These are phyloP conservation scores for Tuber microsphaerosporum DNA, from an alignment of 495 filamentous ascomycete species.

Conservation along the genomic window DNA sequence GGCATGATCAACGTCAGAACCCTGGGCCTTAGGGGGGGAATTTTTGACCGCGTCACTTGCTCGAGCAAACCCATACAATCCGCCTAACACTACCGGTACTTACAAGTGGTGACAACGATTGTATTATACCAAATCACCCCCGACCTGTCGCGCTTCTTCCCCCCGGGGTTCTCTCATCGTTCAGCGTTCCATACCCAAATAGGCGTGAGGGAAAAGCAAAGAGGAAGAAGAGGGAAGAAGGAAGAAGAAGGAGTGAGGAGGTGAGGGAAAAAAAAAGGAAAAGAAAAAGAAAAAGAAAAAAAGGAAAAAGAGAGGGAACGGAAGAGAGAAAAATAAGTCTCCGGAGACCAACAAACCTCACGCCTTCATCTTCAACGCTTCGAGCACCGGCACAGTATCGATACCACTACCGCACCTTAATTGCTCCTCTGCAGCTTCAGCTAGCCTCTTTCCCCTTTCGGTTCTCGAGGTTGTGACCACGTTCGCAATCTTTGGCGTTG, in stretches of 20 bases:
- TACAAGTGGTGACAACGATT: not conserved
- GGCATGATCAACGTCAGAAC: not conserved
- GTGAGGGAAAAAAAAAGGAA: slow-evolving; percentile 9
- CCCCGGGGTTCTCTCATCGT: not conserved
- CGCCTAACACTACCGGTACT: not conserved
- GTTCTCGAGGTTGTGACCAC: not conserved
- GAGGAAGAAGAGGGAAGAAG: slow-evolving; percentile 7
- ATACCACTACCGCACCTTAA: not conserved
- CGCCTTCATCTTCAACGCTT: not conserved
- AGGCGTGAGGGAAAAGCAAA: slow-evolving; percentile 4
- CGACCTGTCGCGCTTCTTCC: not conserved
- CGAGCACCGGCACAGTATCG: not conserved
- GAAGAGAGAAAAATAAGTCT: slow-evolving; percentile 12
- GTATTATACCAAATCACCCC: not conserved
- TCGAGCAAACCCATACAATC: not conserved
- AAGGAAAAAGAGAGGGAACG: slow-evolving; percentile 18
- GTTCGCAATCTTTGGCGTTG: not conserved
- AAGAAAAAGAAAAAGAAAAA: slow-evolving; percentile 20
- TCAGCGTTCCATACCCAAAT: not conserved
- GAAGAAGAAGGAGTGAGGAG: not conserved
- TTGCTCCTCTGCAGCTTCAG: not conserved
- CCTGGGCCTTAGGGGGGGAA: not conserved
- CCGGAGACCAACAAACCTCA: not conserved
- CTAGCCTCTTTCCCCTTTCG: not conserved
- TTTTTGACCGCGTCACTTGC: not conserved